These are phyloP conservation scores for Hymenoscyphus scutula DNA, from an alignment of 2,329 filamentous ascomycete genomes.

Conservation along the genomic window DNA sequence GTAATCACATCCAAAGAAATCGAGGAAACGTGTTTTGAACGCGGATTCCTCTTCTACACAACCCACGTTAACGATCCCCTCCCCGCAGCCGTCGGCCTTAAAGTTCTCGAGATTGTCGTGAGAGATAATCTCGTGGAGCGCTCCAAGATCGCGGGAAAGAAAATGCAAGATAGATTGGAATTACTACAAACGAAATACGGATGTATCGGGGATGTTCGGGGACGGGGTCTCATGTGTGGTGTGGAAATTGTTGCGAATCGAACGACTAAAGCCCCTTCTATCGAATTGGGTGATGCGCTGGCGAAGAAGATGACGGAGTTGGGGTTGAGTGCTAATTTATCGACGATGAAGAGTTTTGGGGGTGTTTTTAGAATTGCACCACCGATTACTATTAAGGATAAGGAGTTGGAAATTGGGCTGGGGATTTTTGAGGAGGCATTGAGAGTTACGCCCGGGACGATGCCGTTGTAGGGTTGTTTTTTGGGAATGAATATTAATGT, in stretches of 20 bases:
- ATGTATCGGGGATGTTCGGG: slow-evolving; percentile 61
- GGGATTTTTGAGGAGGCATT: slow-evolving; percentile 57
- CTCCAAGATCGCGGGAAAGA: slow-evolving; percentile 45
- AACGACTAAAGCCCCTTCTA: slow-evolving; percentile 46
- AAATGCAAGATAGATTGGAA: slow-evolving; percentile 48
- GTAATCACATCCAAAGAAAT: slow-evolving; percentile 56
- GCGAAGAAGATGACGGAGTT: slow-evolving; percentile 48
- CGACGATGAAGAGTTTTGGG: slow-evolving; percentile 52
- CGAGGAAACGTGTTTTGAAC: slow-evolving; percentile 46
- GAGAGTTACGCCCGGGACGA: neutral
- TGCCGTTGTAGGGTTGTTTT: neutral
- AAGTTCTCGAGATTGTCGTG: slow-evolving; percentile 60
- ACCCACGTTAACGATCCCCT: slow-evolving; percentile 63
- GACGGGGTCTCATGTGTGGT: slow-evolving; percentile 56
- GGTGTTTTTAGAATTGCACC: slow-evolving; percentile 60
- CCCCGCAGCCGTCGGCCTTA: slow-evolving; percentile 57
- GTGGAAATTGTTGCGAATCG: slow-evolving; percentile 55
- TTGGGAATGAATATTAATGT: too few species aligned
- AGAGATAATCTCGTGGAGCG: slow-evolving; percentile 50
- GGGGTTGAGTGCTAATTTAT: slow-evolving; percentile 57
- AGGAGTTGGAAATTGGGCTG: slow-evolving; percentile 51
- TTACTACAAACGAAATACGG: slow-evolving; percentile 51
- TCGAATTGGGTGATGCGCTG: slow-evolving; percentile 48
- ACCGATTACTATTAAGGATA: slow-evolving; percentile 54
- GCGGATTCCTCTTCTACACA: slow-evolving; percentile 56